Conservation (phyloP, 2,329 filamentous ascomycete genomes). For the Colletotrichum spaethianum region DNA sequence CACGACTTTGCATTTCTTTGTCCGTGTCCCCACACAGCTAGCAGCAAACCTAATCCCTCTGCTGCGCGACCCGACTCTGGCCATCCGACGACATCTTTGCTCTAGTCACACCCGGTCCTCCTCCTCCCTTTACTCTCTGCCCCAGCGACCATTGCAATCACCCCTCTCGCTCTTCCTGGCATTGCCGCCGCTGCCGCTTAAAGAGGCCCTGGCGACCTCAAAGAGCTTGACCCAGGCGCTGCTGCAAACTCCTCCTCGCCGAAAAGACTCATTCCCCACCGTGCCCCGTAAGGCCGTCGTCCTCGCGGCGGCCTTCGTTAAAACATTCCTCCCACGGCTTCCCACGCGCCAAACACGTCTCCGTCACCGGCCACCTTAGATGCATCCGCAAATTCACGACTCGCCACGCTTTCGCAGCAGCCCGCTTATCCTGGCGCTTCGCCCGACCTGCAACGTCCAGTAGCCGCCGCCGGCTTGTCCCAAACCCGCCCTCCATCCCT, state of each 20-base stretch:
- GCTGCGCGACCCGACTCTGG: slow-evolving; percentile 21
- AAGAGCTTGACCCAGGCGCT: slow-evolving; percentile 31
- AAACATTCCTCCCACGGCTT: slow-evolving; percentile 63
- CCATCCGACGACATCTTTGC: slow-evolving; percentile 13
- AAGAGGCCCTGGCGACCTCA: slow-evolving; percentile 39
- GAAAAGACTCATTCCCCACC: slow-evolving; percentile 30
- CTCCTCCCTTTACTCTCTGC: slow-evolving; percentile 7
- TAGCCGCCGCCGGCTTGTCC: slow-evolving; percentile 39
- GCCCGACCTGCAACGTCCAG: slow-evolving; percentile 29
- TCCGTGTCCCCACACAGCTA: slow-evolving; percentile 32
- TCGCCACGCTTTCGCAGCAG: slow-evolving; percentile 51
- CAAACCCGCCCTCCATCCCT: slow-evolving; percentile 40
- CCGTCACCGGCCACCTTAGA: slow-evolving; percentile 47
- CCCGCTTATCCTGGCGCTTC: slow-evolving; percentile 49
- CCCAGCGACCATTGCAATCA: slow-evolving; percentile 9
- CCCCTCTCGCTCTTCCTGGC: background rate
- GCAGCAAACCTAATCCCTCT: slow-evolving; percentile 36
- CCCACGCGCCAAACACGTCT: slow-evolving; percentile 51
- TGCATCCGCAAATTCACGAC: slow-evolving; percentile 49
- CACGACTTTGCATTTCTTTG: slow-evolving; percentile 34
- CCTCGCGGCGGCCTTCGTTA: slow-evolving; percentile 58
- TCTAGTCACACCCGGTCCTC: slow-evolving; percentile 18
- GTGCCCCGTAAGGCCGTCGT: slow-evolving; percentile 60
- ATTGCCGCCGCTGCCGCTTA: slow-evolving; percentile 10
- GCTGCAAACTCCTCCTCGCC: slow-evolving; percentile 37